Conservation (phyloP, 306 rosid genomes). For the Datisca glomerata region DNA sequence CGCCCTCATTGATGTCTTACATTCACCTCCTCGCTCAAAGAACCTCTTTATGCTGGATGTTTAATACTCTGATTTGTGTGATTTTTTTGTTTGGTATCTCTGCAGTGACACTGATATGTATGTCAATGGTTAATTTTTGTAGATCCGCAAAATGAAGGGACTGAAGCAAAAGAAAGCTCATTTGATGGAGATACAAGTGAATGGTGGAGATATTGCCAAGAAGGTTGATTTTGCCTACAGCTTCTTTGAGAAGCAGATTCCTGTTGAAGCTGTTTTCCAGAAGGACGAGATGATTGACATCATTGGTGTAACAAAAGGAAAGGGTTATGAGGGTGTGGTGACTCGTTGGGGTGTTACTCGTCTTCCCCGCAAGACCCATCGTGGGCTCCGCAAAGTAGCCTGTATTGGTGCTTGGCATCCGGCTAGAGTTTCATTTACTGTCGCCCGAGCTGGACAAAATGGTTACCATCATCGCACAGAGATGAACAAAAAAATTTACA, state of each 20-base stretch:
- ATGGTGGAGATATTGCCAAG: slow-evolving; percentile 48
- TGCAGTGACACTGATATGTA: background rate
- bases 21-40: too few species aligned
- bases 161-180: slow-evolving; percentile 78
- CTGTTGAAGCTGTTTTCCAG: slow-evolving; percentile 68
- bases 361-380: slow-evolving; percentile 68
- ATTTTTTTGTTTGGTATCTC: background rate
- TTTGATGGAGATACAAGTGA: slow-evolving; percentile 65
- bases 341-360: slow-evolving; percentile 83
- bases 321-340: slow-evolving; percentile 73
- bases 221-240: slow-evolving; percentile 53
- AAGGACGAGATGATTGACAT: slow-evolving; percentile 76
- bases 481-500: slow-evolving; percentile 62
- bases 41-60: too few species aligned
- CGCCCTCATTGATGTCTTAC: too few species aligned
- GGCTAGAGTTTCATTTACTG: slow-evolving; percentile 71
- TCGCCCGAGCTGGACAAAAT: slow-evolving; percentile 75
- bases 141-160: slow-evolving; percentile 59
- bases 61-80: too few species aligned
- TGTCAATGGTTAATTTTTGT: background rate
- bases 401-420: slow-evolving; percentile 90
- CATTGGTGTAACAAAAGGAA: slow-evolving; percentile 68
- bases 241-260: slow-evolving; percentile 67
- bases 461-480: slow-evolving; percentile 71
- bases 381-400: slow-evolving; percentile 68